These are phyloP conservation scores for Dactylellina leptospora DNA, from an alignment of 2,329 filamentous ascomycete genomes.

Conservation along the genomic window DNA sequence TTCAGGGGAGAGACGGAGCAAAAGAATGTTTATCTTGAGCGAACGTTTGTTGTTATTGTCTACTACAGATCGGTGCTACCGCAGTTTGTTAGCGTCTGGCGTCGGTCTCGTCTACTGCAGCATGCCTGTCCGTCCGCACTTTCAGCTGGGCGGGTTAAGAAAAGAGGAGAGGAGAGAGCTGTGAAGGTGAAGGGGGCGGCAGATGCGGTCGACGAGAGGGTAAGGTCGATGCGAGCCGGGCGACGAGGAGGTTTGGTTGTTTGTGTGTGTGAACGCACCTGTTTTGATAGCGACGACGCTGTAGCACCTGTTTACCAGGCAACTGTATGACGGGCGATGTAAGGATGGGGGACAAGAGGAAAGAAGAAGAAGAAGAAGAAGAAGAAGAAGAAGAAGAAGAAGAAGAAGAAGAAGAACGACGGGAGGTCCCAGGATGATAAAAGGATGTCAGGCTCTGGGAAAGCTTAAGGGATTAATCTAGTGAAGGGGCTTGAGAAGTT, in stretches of 20 bases:
- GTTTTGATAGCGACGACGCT: not conserved
- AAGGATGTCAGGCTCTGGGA: constrained; percentile 1
- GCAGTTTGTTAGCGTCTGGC: constrained; percentile 41
- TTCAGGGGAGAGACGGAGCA: constrained; percentile 40
- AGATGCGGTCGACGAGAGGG: constrained; percentile 27
- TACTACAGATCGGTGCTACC: constrained; percentile 51
- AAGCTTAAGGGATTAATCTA: constrained; percentile 16
- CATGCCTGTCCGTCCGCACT: constrained; percentile 6
- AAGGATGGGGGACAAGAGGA: constrained; percentile 11
- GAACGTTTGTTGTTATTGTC: constrained; percentile 33
- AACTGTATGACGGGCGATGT: not conserved
- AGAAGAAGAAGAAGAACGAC: constrained; percentile 1
- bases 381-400: constrained; percentile 15
- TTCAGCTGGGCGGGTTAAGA: not conserved
- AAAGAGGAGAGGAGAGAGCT: not conserved
- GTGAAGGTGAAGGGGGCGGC: constrained; percentile 2
- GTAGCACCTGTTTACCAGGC: not conserved
- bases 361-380: not conserved
- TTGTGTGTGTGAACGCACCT: constrained; percentile 5
- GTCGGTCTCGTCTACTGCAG: constrained; percentile 46
- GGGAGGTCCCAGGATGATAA: constrained; percentile 13
- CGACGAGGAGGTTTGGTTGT: not conserved
- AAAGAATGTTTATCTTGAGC: constrained; percentile 50
- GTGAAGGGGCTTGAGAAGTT: constrained; percentile 44
- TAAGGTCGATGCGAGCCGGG: constrained; percentile 48